A percentile compares a stretch with the other conserved stretches of the same genome.
These are phyloP conservation scores for Yamadazyma endophytica DNA, from an alignment of 805 yeast species.

Conservation along the genomic window DNA sequence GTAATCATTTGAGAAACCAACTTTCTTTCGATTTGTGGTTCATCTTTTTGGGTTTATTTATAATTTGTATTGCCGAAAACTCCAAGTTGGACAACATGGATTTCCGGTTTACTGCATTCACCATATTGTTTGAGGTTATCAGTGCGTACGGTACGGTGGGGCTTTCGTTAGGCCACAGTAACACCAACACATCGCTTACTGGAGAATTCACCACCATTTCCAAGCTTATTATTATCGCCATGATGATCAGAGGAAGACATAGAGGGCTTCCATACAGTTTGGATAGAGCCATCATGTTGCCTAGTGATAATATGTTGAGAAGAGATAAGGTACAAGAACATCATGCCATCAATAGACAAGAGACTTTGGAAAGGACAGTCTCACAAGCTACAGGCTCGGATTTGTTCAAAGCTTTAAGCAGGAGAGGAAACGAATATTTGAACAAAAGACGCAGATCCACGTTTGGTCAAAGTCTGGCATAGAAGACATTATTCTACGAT, in stretches of 20 bases:
- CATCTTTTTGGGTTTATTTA: slow-evolving; percentile 76
- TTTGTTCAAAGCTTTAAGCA: slow-evolving; percentile 8
- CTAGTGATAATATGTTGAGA: slow-evolving; percentile 59
- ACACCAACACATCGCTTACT: slow-evolving; percentile 61
- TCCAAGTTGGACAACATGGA: slow-evolving; percentile 44
- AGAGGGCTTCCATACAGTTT: slow-evolving; percentile 93
- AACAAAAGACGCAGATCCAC: slow-evolving; percentile 3
- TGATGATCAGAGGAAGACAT: slow-evolving; percentile 93
- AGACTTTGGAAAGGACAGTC: slow-evolving; percentile 20
- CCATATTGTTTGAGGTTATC: slow-evolving; percentile 78
- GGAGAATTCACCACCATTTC: slow-evolving; percentile 69
- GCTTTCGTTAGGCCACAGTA: slow-evolving; percentile 78
- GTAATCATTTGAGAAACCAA: slow-evolving; percentile 86
- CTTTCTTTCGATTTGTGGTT: slow-evolving; percentile 95
- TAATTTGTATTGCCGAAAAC: slow-evolving; percentile 85
- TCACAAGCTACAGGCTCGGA: slow-evolving; percentile 7
- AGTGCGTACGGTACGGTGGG: slow-evolving; percentile 98
- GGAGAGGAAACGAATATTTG: slow-evolving; percentile 11
- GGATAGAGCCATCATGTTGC: slow-evolving; percentile 90
- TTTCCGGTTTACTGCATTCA: slow-evolving; percentile 59
- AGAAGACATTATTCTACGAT: too few relatives aligned
- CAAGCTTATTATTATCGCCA: slow-evolving; percentile 78
- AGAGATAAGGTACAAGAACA: slow-evolving; percentile 60
- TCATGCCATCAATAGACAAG: slow-evolving; percentile 36
- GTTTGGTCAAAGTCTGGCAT: too few relatives aligned